Evolutionary conservation across 306 rosid species (phyloP).

Genomic region (Dalbergia cultrata): DNA sequence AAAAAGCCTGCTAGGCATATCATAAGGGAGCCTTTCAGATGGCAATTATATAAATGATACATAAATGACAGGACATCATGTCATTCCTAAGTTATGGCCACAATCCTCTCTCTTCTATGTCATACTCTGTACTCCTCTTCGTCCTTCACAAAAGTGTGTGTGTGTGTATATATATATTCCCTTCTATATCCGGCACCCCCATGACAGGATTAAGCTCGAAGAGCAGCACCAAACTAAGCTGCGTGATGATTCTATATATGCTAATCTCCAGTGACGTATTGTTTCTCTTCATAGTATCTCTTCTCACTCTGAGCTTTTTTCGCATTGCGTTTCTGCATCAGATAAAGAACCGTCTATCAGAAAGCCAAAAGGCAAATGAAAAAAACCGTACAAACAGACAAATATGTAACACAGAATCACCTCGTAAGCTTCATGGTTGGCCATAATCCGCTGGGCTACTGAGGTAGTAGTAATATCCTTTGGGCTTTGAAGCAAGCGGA

Average conservation of each 20-base stretch:
- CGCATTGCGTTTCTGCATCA: conserved; percentile 90
- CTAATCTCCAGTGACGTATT: conserved; percentile 84
- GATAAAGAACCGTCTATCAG: conserved; percentile 6
- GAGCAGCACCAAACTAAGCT: conserved; percentile 38
- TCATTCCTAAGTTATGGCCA: conserved; percentile 36
- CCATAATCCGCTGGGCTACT: conserved; percentile 89
- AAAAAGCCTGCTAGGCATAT: conserved; percentile 36
- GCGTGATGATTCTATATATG: conserved; percentile 29
- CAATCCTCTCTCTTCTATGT: conserved; percentile 38
- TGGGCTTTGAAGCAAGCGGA: conserved; percentile 89
- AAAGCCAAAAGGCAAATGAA: conserved; percentile 6
- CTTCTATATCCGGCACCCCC: conserved; percentile 44
- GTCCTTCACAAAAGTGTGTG: conserved; percentile 37
- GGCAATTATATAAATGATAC: background rate
- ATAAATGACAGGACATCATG: conserved; percentile 35
- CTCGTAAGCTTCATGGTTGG: conserved; percentile 92
- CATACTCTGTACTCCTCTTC: conserved; percentile 39
- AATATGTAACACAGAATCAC: conserved; percentile 51
- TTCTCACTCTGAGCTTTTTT: conserved; percentile 80
- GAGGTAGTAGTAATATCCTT: conserved; percentile 78
- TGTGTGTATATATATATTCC: conserved; percentile 18
- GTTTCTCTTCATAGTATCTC: conserved; percentile 87
- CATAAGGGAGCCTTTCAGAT: conserved; percentile 39
- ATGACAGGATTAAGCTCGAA: conserved; percentile 44
- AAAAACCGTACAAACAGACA: background rate